Base-by-base conservation (phyloP, 371 early-diverging fungal species). In the Massospora cicadina region DNA sequence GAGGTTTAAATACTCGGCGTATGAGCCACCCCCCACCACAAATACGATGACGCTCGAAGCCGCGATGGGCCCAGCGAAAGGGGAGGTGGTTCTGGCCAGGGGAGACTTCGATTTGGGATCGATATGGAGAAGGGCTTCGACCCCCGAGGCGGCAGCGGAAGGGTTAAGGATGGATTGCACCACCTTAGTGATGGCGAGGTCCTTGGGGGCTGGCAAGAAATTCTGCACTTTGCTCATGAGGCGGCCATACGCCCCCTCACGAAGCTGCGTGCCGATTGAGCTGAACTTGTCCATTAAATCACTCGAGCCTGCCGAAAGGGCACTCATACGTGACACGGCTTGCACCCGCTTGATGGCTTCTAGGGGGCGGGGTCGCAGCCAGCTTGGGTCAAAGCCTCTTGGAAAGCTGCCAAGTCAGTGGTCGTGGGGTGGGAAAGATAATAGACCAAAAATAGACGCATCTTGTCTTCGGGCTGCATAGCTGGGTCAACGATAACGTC, bases 11-110 rank as follows among this genome's bases (percentile, higher is more conserved):
- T 91, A 93, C 76, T 98, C 98, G 58, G 91, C 75, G 74, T 95
- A 95, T 71, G 90, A 94, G 23, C 95, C 97, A 33, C 97, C 98
- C 12, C 98, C 98, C 32, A 95, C 85, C 17, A 93, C 88, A 79
- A 98, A 96, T 33, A 98, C 95, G 67, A 96, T 87, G 0, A 93
- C 91, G 62, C 91, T 90, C 66, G 89, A 84, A 72, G 87, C 89
- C 21, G 79, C 75, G 26, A 76, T 75, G 63, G 76, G 73, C 75
- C 75, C 71, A 43, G 68, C 69, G 33, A 66, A 69, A 26, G 71
- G 65, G 1, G 68, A 65, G 7, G 65, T 70, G 62, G 69, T 69
- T 66, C 63, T 67, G 62, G 70, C 76, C 71, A 75, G 78, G 23
- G 30, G 30, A 26, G 33, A 32, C 13, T 27, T 33, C 17, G 69